These are phyloP conservation scores for Didymella lethalis DNA, from an alignment of 2,329 filamentous ascomycete genomes.

Conservation along the genomic window DNA sequence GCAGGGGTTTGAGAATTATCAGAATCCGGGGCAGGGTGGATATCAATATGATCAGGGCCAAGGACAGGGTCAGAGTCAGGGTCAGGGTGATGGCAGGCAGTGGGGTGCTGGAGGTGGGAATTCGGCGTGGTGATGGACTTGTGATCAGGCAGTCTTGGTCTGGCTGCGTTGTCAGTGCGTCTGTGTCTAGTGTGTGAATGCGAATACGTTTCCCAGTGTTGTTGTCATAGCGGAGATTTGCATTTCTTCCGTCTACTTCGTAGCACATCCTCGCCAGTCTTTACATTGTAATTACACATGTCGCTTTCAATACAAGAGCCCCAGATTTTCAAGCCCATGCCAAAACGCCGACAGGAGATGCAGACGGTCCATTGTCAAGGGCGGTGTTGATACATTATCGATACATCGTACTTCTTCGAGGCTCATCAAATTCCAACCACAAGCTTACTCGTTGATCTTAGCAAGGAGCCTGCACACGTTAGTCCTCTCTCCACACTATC, in stretches of 20 bases:
- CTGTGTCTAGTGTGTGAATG: background rate
- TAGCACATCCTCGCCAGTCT: slow-evolving; percentile 9
- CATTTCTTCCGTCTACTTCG: slow-evolving; percentile 21
- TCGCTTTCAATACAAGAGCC: slow-evolving; percentile 28
- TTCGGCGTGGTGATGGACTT: slow-evolving; percentile 32
- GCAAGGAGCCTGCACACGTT: slow-evolving; percentile 76
- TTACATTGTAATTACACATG: slow-evolving; percentile 23
- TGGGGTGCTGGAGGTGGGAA: slow-evolving; percentile 45
- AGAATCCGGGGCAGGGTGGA: slow-evolving; percentile 22
- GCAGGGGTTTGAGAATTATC: slow-evolving; percentile 48
- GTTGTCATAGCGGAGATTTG: slow-evolving; percentile 30
- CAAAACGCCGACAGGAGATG: slow-evolving; percentile 42
- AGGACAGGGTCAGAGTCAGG: slow-evolving; percentile 11
- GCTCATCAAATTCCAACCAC: background rate
- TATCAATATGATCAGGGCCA: slow-evolving; percentile 40
- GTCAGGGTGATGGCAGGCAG: slow-evolving; percentile 33
- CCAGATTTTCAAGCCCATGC: slow-evolving; percentile 24
- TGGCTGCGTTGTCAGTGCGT: background rate
- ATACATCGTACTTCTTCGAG: slow-evolving; percentile 25
- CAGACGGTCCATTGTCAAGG: slow-evolving; percentile 36
- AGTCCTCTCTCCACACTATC: background rate
- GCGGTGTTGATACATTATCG: slow-evolving; percentile 43
- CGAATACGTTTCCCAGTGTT: background rate
- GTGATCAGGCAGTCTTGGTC: background rate
- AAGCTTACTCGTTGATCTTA: slow-evolving; percentile 92